A percentile compares a stretch with the other conserved stretches of the same genome.
phyloP scores from a whole-genome alignment of 768 basidiomycete genomes.

The Crassisporium funariophilum region DNA sequence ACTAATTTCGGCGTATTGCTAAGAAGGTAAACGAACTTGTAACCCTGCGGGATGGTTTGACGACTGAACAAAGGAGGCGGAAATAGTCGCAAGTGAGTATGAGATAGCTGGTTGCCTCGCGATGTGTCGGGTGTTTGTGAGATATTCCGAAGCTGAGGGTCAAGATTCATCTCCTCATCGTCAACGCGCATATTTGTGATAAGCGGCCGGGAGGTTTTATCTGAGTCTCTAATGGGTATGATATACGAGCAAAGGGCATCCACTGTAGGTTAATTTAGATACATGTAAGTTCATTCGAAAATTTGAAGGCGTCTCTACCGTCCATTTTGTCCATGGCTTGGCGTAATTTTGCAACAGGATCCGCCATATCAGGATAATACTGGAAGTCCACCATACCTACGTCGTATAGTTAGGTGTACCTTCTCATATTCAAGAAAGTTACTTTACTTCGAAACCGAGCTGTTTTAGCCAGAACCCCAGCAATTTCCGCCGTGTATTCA shows the following conservation, averaged over 20 bases:
- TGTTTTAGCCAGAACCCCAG: slow-evolving; percentile 80
- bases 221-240: slow-evolving; percentile 69
- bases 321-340: slow-evolving; percentile 79
- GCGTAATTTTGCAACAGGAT: slow-evolving; percentile 71
- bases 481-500: slow-evolving; percentile 72
- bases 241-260: slow-evolving; percentile 70
- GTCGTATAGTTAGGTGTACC: slow-evolving; percentile 2
- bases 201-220: slow-evolving; percentile 46
- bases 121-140: slow-evolving; percentile 13
- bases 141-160: slow-evolving; percentile 44
- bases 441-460: slow-evolving; percentile 83
- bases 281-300: slow-evolving; percentile 1
- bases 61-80: slow-evolving; percentile 91
- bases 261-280: slow-evolving; percentile 47
- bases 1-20: not conserved
- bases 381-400: slow-evolving; percentile 95
- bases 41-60: slow-evolving; percentile 75
- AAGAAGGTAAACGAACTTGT: slow-evolving; percentile 55
- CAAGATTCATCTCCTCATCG: slow-evolving; percentile 42
- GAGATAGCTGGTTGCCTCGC: slow-evolving; percentile 17
- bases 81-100: slow-evolving; percentile 71
- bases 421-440: not conserved
- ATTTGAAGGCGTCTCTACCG: slow-evolving; percentile 48
- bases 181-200: slow-evolving; percentile 5
- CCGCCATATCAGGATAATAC: slow-evolving; percentile 73